Evolutionary conservation across 208 protist genomes (phyloP).

Genomic region (Crithidia brevicula): DNA sequence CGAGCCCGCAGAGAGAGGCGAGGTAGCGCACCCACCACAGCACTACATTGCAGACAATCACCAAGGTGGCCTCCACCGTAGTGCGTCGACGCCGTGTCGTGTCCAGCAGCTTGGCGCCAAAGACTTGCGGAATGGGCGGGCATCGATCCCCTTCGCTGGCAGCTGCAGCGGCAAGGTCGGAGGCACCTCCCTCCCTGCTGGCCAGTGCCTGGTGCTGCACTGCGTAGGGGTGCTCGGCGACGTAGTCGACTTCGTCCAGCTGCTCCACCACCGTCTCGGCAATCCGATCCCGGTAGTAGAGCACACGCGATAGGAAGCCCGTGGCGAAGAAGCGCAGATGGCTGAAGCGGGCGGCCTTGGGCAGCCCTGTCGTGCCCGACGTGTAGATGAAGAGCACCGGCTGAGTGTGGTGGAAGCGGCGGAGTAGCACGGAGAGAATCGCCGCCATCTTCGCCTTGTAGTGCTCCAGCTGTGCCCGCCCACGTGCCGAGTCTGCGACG

Average conservation of each 20-base stretch:
- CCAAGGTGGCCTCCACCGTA: conserved; percentile 13
- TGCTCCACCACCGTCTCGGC: conserved; percentile 39
- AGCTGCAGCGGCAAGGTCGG: conserved; percentile 2
- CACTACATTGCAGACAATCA: conserved; percentile 20
- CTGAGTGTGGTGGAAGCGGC: conserved; percentile 48
- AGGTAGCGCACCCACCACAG: conserved; percentile 31
- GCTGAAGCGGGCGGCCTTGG: conserved; percentile 79
- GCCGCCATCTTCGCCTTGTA: conserved; percentile 27
- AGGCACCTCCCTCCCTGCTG: too few relatives aligned
- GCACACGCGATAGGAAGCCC: conserved; percentile 47
- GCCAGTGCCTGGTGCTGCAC: not conserved
- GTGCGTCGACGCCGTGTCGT: conserved; percentile 13
- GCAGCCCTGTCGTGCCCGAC: conserved; percentile 88
- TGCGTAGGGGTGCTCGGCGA: conserved; percentile 11
- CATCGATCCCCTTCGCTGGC: not conserved
- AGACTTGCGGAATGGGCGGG: conserved; percentile 17
- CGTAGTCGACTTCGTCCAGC: conserved; percentile 16
- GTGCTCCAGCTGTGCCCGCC: conserved; percentile 24
- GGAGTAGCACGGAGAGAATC: conserved; percentile 32
- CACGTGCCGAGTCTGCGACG: conserved; percentile 8
- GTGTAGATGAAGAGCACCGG: conserved; percentile 82
- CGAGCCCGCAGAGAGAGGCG: conserved; percentile 7
- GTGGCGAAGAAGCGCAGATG: conserved; percentile 76
- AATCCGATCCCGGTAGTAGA: conserved; percentile 37
- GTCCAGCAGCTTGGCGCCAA: conserved; percentile 20